Evolutionary conservation across 768 basidiomycete genomes (phyloP).

Genomic region (Myochromella boudieri): DNA sequence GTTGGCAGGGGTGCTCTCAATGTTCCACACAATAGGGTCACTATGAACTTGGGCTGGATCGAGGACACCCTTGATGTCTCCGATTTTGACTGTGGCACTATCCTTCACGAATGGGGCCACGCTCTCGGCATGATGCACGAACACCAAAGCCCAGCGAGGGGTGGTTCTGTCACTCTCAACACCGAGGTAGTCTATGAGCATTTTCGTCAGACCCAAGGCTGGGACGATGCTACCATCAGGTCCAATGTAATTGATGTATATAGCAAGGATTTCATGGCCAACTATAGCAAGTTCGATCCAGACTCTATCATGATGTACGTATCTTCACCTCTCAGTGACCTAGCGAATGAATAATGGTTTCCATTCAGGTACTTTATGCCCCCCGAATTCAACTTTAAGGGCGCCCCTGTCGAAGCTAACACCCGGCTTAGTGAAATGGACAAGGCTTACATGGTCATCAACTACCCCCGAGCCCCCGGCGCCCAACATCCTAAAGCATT

Average conservation of each 20-base stretch:
- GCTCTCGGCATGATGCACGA: slow-evolving; percentile 25
- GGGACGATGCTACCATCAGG: slow-evolving; percentile 2
- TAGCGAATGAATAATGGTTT: no score
- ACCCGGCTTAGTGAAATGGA: slow-evolving; percentile 6
- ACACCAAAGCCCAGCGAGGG: slow-evolving; percentile 25
- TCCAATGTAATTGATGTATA: slow-evolving; percentile 9
- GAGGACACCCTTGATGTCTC: slow-evolving; percentile 2
- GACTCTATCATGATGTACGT: slow-evolving; percentile 9
- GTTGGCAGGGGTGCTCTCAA: slow-evolving; percentile 14
- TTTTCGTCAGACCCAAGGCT: slow-evolving; percentile 6
- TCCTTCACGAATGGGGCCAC: slow-evolving; percentile 28
- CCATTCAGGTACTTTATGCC: slow-evolving; percentile 10
- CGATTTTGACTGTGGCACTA: slow-evolving; percentile 15
- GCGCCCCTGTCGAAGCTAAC: slow-evolving; percentile 1
- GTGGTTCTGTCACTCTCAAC: slow-evolving; percentile 16
- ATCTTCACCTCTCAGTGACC: not conserved
- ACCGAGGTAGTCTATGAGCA: slow-evolving; percentile 4
- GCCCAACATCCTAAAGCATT: slow-evolving; percentile 1
- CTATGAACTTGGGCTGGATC: slow-evolving; percentile 22
- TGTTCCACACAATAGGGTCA: not conserved
- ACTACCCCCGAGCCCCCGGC: slow-evolving; percentile 6
- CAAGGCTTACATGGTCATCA: slow-evolving; percentile 11
- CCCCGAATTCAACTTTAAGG: not conserved
- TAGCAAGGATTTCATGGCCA: slow-evolving; percentile 2
- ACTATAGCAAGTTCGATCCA: slow-evolving; percentile 7